Base-by-base conservation (phyloP, 1,139 yeast species). In the Geotrichum australiense region DNA sequence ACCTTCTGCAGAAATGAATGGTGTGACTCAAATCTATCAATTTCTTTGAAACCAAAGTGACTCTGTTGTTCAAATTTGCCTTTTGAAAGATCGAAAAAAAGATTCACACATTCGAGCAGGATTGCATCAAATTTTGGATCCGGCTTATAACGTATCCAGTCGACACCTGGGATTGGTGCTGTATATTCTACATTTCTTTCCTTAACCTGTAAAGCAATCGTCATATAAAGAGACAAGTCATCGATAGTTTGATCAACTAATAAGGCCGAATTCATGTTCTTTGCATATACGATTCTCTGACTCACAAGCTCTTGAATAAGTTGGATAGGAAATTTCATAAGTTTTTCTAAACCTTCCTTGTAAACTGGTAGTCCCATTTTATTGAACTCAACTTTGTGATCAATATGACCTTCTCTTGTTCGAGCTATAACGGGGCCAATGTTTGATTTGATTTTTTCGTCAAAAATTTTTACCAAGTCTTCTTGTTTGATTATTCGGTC, bases 201-300 rank as follows among this genome's bases (percentile, higher is more conserved):
- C 57, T 86, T 81, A 35, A 87, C 77, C 49, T 78, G 84, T 18
- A 85, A 70, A 0, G 96, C 93, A 37, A 87, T 69, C 34, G 76
- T 73, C 40, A 89, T 74, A 57, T 86, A 86, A 1, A 80, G 72
- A 50, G 80, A 80, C 57, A 89, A 81, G 59, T 87, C 95, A 36
- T 79, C 89, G 50, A 89, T 76, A 76, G 86, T 83, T 62, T 89
- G 96, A 61, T 91, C 97, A 51, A 91, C 84, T 80, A 87, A 84
- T 89, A 86, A 83, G 75, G 87, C 76, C 0, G 96, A 87, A 43
- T 74, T 78, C 43, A 89, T 64, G 53, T 82, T 81, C 59, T 74
- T 72, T 3, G 96, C 95, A 57, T 85, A 87, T 2, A 73, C 69
- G 41, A 91, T 69, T 50, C 97, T 72, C 35, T 85, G 75, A 37